These are phyloP conservation scores for Dichotomopilus funicola DNA, from an alignment of 2,329 filamentous ascomycete genomes.

Conservation along the genomic window DNA sequence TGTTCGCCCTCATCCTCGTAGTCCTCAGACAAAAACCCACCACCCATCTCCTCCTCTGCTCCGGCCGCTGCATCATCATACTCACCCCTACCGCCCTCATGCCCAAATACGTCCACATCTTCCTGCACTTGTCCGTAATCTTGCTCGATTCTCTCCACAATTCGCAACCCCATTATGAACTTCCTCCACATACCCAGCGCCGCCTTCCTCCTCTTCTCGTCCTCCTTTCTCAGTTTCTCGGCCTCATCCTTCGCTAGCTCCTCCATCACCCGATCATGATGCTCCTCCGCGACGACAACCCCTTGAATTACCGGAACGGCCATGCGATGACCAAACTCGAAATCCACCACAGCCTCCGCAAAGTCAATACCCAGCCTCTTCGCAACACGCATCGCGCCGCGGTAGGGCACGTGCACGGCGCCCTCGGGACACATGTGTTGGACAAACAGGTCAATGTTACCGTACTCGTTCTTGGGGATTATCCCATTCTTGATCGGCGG, in stretches of 20 bases:
- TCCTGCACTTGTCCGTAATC: conserved; percentile 65
- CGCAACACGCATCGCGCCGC: conserved; percentile 72
- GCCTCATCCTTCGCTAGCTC: conserved; percentile 73
- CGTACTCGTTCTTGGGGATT: conserved; percentile 91
- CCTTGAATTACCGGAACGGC: conserved; percentile 88
- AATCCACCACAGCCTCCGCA: conserved; percentile 90
- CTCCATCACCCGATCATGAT: conserved; percentile 66
- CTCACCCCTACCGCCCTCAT: conserved; percentile 31
- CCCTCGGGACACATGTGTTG: conserved; percentile 82
- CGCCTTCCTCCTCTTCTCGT: conserved; percentile 71
- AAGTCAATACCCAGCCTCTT: conserved; percentile 79
- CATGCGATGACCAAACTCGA: conserved; percentile 92
- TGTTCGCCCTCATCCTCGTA: conserved; percentile 39
- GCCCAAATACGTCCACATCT: conserved; percentile 48
- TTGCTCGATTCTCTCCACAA: conserved; percentile 66
- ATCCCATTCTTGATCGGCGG: conserved; percentile 74
- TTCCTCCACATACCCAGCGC: conserved; percentile 76
- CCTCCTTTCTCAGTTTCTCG: conserved; percentile 70
- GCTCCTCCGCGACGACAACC: conserved; percentile 78
- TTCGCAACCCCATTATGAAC: conserved; percentile 77
- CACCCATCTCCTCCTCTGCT: conserved; percentile 47
- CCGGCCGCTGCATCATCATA: conserved; percentile 18
- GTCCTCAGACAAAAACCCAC: conserved; percentile 55
- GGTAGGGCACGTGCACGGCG: conserved; percentile 74
- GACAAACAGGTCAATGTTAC: conserved; percentile 94